A percentile compares a stretch with the other conserved stretches of the same genome.
Conservation (phyloP, 306 rosid genomes). For the Castanea sativa region DNA sequence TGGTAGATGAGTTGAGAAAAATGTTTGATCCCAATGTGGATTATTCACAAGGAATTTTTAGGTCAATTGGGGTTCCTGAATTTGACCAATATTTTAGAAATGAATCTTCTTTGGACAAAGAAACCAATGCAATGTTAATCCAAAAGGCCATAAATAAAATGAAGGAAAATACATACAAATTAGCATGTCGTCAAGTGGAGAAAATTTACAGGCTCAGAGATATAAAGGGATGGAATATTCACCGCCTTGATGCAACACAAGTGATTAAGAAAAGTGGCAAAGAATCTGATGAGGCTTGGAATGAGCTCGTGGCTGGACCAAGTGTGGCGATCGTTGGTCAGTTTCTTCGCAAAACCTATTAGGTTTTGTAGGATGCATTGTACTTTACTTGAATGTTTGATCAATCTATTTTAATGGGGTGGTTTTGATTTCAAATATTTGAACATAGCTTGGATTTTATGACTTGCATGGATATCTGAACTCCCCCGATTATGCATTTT, state of each 20-base stretch:
- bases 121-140: conserved; percentile 13
- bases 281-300: conserved; percentile 67
- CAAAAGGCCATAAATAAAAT: conserved; percentile 42
- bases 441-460: too few relatives aligned
- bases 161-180: conserved; percentile 55
- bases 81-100: conserved; percentile 56
- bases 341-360: conserved; percentile 33
- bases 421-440: too few relatives aligned
- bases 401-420: too few relatives aligned
- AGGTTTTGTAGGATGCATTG: too few relatives aligned
- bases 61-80: conserved; percentile 87
- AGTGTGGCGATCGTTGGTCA: conserved; percentile 41
- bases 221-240: conserved; percentile 66
- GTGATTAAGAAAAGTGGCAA: conserved; percentile 47
- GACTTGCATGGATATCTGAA: too few relatives aligned
- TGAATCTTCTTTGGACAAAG: conserved; percentile 29
- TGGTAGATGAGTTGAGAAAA: conserved; percentile 53
- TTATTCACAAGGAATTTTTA: conserved; percentile 55
- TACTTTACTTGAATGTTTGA: too few relatives aligned
- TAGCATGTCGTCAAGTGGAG: conserved; percentile 56
- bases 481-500: too few relatives aligned
- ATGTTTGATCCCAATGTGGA: conserved; percentile 47
- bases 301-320: conserved; percentile 50
- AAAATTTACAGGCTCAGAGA: conserved; percentile 53
- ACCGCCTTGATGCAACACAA: conserved; percentile 62